Evolutionary conservation across 257 asterid genomes (phyloP).

Genomic region (Nyctanthes arbortristis): DNA sequence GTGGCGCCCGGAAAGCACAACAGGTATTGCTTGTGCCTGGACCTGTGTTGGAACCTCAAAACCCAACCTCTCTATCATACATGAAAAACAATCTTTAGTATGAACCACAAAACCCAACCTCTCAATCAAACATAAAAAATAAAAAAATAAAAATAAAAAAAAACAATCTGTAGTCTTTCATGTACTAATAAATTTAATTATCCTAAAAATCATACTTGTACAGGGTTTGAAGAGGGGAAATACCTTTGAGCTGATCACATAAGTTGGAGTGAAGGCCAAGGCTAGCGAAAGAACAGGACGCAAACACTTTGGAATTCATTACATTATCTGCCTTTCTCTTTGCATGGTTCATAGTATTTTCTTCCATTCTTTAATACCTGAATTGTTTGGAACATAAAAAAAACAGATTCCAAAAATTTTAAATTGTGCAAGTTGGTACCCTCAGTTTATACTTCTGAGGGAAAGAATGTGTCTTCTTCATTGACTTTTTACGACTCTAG

Average conservation of each 20-base stretch:
- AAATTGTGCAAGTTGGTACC: too few relatives aligned
- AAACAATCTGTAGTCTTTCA: too few relatives aligned
- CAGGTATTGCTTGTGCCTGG: constrained; percentile 92
- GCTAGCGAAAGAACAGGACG: constrained; percentile 81
- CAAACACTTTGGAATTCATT: constrained; percentile 57
- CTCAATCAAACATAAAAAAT: too few relatives aligned
- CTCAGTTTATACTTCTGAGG: too few relatives aligned
- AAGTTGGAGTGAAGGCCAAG: constrained; percentile 78
- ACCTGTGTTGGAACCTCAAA: constrained; percentile 84
- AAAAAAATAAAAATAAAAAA: too few relatives aligned
- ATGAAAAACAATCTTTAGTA: constrained; percentile 7
- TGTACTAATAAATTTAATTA: not conserved
- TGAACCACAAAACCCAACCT: too few relatives aligned
- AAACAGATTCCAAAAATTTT: too few relatives aligned
- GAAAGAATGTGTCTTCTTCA: too few relatives aligned
- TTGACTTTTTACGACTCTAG: too few relatives aligned
- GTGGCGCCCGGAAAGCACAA: constrained; percentile 77
- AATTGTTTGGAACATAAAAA: too few relatives aligned
- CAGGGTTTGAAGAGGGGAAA: not conserved
- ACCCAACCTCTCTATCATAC: constrained; percentile 70
- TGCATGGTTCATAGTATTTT: too few relatives aligned
- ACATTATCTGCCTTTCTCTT: constrained; percentile 20
- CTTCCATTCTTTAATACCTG: too few relatives aligned
- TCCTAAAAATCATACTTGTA: not conserved
- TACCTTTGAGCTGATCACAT: constrained; percentile 91